Conservation (phyloP, 2,329 filamentous ascomycete genomes). For the Colletotrichum viniferum region DNA sequence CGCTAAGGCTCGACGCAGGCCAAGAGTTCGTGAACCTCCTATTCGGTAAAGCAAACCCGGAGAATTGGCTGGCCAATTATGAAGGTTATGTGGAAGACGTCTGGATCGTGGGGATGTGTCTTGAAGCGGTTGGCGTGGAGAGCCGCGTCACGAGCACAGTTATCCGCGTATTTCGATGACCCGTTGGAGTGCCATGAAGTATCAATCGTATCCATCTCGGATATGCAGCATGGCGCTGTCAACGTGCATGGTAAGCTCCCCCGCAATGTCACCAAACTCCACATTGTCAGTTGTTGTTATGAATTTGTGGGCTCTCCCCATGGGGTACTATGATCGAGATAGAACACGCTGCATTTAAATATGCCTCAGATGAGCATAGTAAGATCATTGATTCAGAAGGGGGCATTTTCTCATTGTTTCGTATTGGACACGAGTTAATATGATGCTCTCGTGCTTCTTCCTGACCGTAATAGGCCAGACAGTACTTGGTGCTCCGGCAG, state of each 20-base stretch:
- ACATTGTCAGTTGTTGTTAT: neutral
- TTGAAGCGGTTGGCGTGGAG: neutral
- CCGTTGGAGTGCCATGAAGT: neutral
- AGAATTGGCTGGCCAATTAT: neutral
- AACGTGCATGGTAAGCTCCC: neutral
- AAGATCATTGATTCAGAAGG: neutral
- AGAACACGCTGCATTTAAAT: neutral
- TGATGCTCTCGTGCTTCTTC: neutral
- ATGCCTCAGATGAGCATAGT: neutral
- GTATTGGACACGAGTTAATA: neutral
- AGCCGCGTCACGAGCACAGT: neutral
- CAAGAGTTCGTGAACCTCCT: neutral
- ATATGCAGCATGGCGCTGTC: neutral
- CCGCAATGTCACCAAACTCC: neutral
- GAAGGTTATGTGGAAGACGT: neutral
- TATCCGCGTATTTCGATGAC: neutral
- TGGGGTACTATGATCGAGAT: neutral
- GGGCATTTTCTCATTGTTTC: neutral
- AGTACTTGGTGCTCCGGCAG: neutral
- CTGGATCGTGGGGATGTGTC: neutral
- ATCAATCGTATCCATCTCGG: neutral
- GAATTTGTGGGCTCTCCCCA: neutral
- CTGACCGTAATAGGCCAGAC: neutral
- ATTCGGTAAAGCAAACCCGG: neutral
- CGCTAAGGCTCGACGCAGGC: neutral